Base-by-base conservation (phyloP, 306 rosid genomes). In the Cucurbita ficifolia region DNA sequence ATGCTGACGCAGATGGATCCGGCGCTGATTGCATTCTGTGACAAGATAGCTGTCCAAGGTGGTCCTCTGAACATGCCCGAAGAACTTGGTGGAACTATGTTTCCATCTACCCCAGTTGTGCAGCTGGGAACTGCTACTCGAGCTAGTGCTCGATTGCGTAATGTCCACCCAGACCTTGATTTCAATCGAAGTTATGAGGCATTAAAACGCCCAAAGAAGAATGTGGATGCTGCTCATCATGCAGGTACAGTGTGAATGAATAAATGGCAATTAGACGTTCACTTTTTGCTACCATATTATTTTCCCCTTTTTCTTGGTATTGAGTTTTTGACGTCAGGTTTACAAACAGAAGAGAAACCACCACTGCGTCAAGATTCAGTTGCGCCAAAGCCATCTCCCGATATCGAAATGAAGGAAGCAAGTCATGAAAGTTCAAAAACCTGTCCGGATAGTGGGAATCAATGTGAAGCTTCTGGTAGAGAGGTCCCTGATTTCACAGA, bases 1-100 rank as follows among this genome's bases (percentile, higher is more conserved):
- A 94, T 94, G 98, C 88, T 94, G 67, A 82, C 98, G 55, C 98
- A 94, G 82, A 94, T 94, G 96, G 98, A 94, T 81, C 97, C 92
- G 42, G 97, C 97, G 14, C 84, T 94, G 77, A 82, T 82, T 79
- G 88, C 88, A 67, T 88, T 78, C 77, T 94, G 98, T 56, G 98
- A 94, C 78, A 90, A 90, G 88, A 86, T 94, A 80, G 87, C 87
- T 71, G 83, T 86, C 75, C 85, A 94, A 82, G 98, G 98, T 61
- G 98, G 97, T 79, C 98, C 98, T 49, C 62, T 76, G 75, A 82
- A 79, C 43, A 50, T 91, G 68, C 89, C 94, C 11, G 96, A 89
- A 72, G 97, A 86, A 73, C 79, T 90, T 18, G 83, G 86, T 40
- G 85, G 82, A 46, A 79, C 85, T 65, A 82, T 88, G 29, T 90